Percentiles rank a stretch among this genome's conserved stretches.
These are phyloP conservation scores for Leishmania guyanensis DNA, from an alignment of 208 protist genomes.

Conservation along the genomic window DNA sequence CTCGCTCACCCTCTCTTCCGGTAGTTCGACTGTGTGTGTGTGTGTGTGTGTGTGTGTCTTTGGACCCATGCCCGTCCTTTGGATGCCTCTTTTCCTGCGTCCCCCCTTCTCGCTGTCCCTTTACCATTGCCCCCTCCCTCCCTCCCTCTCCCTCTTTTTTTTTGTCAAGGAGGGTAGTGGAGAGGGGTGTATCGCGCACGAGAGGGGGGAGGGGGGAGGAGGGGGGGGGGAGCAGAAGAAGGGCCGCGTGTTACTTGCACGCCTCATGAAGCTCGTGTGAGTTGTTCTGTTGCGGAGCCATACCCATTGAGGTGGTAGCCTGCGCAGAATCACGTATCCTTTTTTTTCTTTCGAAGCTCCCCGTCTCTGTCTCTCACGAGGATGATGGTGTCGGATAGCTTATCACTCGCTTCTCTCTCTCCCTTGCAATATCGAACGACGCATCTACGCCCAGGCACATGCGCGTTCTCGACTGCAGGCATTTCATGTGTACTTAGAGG, in stretches of 20 bases:
- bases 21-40: neutral
- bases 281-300: neutral
- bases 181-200: neutral
- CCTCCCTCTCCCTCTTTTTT: conserved; percentile 1
- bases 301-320: neutral
- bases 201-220: neutral
- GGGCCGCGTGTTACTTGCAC: neutral
- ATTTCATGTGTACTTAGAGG: neutral
- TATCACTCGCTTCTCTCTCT: neutral
- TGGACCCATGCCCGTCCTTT: neutral
- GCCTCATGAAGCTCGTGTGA: neutral
- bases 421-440: neutral
- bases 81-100: neutral
- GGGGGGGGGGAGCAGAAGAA: neutral
- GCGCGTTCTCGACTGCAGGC: neutral
- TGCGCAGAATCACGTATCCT: neutral
- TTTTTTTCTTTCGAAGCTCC: neutral
- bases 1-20: neutral
- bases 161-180: neutral
- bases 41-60: neutral
- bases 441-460: neutral
- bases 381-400: neutral
- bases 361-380: neutral
- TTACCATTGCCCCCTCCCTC: neutral
- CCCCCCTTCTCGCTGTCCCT: neutral